phyloP scores from a whole-genome alignment of 345 rosid species.

The Durio zibethinus region DNA sequence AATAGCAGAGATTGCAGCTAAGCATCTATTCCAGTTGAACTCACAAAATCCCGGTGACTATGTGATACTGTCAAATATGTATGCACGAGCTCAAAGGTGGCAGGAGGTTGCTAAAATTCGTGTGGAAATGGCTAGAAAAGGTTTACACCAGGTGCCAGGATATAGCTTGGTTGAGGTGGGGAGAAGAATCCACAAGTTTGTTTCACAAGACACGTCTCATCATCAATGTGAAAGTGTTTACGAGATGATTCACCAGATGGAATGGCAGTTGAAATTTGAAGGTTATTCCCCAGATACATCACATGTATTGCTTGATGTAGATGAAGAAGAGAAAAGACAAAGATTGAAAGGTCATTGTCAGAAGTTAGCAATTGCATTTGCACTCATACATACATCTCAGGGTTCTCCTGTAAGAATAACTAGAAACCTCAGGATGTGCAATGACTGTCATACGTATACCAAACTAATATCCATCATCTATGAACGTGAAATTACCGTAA shows the following conservation, averaged over 20 bases:
- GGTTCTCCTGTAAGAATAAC: constrained; percentile 58
- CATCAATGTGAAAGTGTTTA: constrained; percentile 33
- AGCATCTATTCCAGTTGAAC: constrained; percentile 32
- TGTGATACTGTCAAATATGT: constrained; percentile 49
- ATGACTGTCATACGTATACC: constrained; percentile 72
- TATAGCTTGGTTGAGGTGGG: constrained; percentile 53
- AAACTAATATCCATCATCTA: constrained; percentile 64
- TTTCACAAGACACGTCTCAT: constrained; percentile 57
- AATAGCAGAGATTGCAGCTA: constrained; percentile 52
- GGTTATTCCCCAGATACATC: constrained; percentile 62
- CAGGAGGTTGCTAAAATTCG: constrained; percentile 45
- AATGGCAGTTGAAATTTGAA: constrained; percentile 83
- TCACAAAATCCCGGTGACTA: constrained; percentile 55
- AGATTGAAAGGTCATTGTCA: constrained; percentile 74
- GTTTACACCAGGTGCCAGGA: constrained; percentile 52
- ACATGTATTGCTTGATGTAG: constrained; percentile 52
- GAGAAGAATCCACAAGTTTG: constrained; percentile 48
- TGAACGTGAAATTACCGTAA: constrained; percentile 56
- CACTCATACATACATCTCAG: constrained; percentile 48
- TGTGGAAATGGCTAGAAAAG: constrained; percentile 36
- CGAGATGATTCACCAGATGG: constrained; percentile 80
- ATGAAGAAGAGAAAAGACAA: constrained; percentile 60
- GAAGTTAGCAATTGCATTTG: constrained; percentile 75
- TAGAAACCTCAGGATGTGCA: constrained; percentile 79
- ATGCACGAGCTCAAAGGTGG: constrained; percentile 57